Evolutionary conservation across 1,284 basidiomycete genomes (phyloP).

Genomic region (Chondrostereum purpureum): DNA sequence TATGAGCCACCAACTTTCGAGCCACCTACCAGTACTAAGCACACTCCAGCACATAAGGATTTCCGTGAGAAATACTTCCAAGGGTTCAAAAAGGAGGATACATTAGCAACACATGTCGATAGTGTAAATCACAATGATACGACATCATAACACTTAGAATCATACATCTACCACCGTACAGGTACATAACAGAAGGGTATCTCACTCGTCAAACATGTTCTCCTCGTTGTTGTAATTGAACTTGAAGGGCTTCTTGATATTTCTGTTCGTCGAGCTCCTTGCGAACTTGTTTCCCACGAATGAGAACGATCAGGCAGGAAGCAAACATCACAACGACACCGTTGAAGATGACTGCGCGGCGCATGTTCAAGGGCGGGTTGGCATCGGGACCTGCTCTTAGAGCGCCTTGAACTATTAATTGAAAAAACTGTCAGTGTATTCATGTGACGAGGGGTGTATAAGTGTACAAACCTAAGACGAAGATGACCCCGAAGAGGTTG

Average conservation of each 20-base stretch:
- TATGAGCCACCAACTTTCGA: constrained; percentile 51
- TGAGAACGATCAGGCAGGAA: constrained; percentile 34
- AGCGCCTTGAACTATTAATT: constrained; percentile 47
- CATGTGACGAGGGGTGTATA: too few species aligned
- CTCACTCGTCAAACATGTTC: background rate
- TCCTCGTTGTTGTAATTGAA: background rate
- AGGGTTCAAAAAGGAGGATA: constrained; percentile 53
- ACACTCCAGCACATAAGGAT: constrained; percentile 68
- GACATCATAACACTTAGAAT: background rate
- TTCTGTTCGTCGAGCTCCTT: constrained; percentile 52
- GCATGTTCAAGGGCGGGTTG: constrained; percentile 66
- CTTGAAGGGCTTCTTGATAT: constrained; percentile 16
- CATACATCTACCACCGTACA: background rate
- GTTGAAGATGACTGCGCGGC: constrained; percentile 54
- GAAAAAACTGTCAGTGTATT: too few species aligned
- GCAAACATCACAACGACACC: constrained; percentile 38
- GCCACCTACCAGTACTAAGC: constrained; percentile 20
- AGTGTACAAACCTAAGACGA: constrained; percentile 49
- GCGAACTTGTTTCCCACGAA: constrained; percentile 54
- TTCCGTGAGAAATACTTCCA: constrained; percentile 80
- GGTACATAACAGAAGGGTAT: background rate
- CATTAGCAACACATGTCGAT: too few species aligned
- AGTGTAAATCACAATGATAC: background rate
- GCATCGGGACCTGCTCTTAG: constrained; percentile 54
- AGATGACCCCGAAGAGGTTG: constrained; percentile 58